Percentiles rank a stretch among this genome's conserved stretches.
phyloP scores from a whole-genome alignment of 2,329 filamentous ascomycete genomes.

The Neofusicoccum kwambonambiense region DNA sequence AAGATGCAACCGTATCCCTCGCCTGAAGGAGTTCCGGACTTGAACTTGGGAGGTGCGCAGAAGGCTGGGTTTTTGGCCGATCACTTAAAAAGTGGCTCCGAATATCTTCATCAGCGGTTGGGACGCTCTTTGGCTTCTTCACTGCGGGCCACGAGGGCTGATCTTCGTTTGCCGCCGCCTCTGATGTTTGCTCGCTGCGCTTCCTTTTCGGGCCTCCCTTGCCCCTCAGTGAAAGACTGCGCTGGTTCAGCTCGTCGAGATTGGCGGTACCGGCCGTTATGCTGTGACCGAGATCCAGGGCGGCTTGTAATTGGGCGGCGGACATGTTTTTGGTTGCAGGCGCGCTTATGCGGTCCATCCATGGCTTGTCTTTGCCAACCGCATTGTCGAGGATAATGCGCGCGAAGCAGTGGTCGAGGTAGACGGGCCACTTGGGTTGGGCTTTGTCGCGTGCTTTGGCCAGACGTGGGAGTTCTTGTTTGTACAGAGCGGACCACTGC shows the following conservation, averaged over 20 bases:
- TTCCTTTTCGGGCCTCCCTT: constrained; percentile 28
- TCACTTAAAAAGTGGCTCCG: constrained; percentile 30
- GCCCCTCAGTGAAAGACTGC: constrained; percentile 41
- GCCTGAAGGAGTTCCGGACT: constrained; percentile 22
- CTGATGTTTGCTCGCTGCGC: background rate
- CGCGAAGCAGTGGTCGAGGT: constrained; percentile 46
- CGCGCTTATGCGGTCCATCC: constrained; percentile 42
- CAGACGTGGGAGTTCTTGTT: constrained; percentile 27
- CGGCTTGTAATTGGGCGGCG: constrained; percentile 34
- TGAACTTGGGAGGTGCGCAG: constrained; percentile 1
- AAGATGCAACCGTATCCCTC: constrained; percentile 43
- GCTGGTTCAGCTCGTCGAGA: constrained; percentile 40
- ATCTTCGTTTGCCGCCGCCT: background rate
- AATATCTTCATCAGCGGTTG: constrained; percentile 20
- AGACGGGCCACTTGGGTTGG: constrained; percentile 44
- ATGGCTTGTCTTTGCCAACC: constrained; percentile 40
- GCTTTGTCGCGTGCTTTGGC: constrained; percentile 29
- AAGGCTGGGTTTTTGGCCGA: background rate
- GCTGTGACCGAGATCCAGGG: constrained; percentile 39
- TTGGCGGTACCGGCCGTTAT: constrained; percentile 39
- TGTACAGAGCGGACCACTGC: constrained; percentile 30
- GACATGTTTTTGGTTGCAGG: constrained; percentile 48
- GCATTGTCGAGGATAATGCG: constrained; percentile 47
- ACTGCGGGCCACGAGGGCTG: background rate
- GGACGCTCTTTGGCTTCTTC: background rate